These are phyloP conservation scores for Euptelea pleiosperma DNA, from an alignment of 164 flowering plant species.

Conservation along the genomic window DNA sequence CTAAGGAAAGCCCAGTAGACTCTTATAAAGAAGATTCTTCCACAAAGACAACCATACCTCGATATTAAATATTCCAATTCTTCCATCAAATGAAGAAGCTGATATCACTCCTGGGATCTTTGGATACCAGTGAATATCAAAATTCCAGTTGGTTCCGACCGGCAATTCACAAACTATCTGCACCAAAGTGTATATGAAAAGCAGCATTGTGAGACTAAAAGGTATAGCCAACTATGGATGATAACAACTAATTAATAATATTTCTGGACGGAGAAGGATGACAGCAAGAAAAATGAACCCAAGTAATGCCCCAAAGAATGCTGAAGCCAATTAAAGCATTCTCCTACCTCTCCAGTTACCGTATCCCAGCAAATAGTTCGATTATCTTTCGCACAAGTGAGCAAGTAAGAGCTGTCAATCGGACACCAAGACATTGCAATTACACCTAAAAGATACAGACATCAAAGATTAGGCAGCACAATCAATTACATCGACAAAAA, in stretches of 20 bases:
- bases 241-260: not conserved
- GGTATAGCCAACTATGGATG: not conserved
- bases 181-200: conserved; percentile 12
- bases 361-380: conserved; percentile 98
- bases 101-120: conserved; percentile 93
- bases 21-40: not conserved
- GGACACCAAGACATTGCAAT: conserved; percentile 99
- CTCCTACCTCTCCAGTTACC: conserved; percentile 69
- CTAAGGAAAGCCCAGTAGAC: not conserved
- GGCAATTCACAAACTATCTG: conserved; percentile 94
- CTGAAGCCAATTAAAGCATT: too few species aligned
- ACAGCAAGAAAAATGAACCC: not conserved
- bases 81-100: conserved; percentile 98
- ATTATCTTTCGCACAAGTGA: conserved; percentile 94
- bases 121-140: conserved; percentile 97
- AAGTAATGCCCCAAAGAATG: not conserved
- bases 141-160: conserved; percentile 82
- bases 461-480: conserved; percentile 5
- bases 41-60: conserved; percentile 47
- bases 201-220: conserved; percentile 5
- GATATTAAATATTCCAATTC: conserved; percentile 86
- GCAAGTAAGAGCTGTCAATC: conserved; percentile 73
- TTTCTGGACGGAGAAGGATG: not conserved
- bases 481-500: too few species aligned
- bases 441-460: conserved; percentile 79